Percentiles rank a stretch among this genome's conserved stretches.
phyloP scores from a whole-genome alignment of 1,284 basidiomycete genomes.

The Sutorius eximius region DNA sequence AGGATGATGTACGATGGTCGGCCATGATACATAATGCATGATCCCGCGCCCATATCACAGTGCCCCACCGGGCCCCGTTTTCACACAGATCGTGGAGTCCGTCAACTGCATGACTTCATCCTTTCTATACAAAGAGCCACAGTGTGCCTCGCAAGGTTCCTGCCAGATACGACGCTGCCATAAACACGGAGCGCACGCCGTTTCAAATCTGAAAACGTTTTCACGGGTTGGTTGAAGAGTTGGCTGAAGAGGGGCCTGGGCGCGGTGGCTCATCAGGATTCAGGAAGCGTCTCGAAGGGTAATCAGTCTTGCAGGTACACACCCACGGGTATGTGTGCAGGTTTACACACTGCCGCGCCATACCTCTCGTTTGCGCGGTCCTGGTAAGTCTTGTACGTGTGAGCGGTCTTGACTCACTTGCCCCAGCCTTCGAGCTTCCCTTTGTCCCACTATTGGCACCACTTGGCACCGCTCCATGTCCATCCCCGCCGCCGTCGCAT shows the following conservation, averaged over 20 bases:
- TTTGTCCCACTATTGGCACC: not conserved
- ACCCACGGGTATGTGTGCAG: not conserved
- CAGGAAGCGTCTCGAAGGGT: not conserved
- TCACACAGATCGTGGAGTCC: too few species aligned
- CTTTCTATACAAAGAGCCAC: not conserved
- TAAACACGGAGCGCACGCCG: not conserved
- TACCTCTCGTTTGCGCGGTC: not conserved
- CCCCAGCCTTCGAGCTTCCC: not conserved
- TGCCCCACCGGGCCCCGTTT: too few species aligned
- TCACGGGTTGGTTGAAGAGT: not conserved
- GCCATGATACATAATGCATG: too few species aligned
- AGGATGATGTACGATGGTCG: too few species aligned
- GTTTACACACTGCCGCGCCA: not conserved
- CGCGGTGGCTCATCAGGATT: not conserved
- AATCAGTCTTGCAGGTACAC: not conserved
- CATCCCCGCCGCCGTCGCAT: not conserved
- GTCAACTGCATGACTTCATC: not conserved
- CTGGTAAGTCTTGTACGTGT: not conserved
- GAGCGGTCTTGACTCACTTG: not conserved
- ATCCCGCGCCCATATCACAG: too few species aligned
- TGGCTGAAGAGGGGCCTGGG: not conserved
- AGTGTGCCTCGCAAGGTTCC: not conserved
- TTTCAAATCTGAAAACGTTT: not conserved
- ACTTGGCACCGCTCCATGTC: too few species aligned
- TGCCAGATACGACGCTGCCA: not conserved